Base-by-base conservation (phyloP, 352 stramenopile genomes). In the Phytophthora foliorum region DNA sequence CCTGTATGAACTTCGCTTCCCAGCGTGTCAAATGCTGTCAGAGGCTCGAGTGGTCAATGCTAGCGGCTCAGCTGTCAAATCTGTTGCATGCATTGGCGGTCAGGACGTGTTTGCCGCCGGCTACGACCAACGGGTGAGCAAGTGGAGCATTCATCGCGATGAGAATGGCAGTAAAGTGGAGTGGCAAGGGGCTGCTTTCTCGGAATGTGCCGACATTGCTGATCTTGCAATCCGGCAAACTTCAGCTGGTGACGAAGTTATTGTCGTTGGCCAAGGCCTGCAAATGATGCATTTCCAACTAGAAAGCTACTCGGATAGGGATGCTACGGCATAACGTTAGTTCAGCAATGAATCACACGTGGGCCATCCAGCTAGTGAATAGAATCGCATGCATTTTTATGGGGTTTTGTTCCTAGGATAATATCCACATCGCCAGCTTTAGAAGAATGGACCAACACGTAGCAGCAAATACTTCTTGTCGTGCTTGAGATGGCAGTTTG, bases 41-140 rank as follows among this genome's bases (percentile, higher is more conserved):
- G 63, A 90, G 41, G 42, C 60, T 44, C 70, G 71, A 14, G 63
- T 63, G 0, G 61, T 86, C 4, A 95, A 96, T 67, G 88, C 88
- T 8, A 94, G 84, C 32, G 88, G 88, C 3, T 95, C 89, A 36
- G 89, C 89, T 11, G 91, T 97, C 68, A 95, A 95, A 74, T 72
- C 75, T 38, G 69, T 92, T 29, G 77, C 73, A 3, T 82, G 66
- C 52, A 61, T 85, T 13, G 55, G 77, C 45, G 65, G 77, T 0
- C 27, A 77, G 22, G 14, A 32, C 19, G 75, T 95, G 34, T 91
- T 90, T 63, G 67, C 74, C 41, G 88, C 70, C 6, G 89, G 89
- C n/a, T 97, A 97, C 56, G 89, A 97, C 62, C 89, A 97, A 66
- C 85, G 89, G 42, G 79, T 96, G 67, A 94, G 81, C 62, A 84